Evolutionary conservation across 2,329 filamentous ascomycete genomes (phyloP).

Genomic region (Pseudopithomyces chartarum): DNA sequence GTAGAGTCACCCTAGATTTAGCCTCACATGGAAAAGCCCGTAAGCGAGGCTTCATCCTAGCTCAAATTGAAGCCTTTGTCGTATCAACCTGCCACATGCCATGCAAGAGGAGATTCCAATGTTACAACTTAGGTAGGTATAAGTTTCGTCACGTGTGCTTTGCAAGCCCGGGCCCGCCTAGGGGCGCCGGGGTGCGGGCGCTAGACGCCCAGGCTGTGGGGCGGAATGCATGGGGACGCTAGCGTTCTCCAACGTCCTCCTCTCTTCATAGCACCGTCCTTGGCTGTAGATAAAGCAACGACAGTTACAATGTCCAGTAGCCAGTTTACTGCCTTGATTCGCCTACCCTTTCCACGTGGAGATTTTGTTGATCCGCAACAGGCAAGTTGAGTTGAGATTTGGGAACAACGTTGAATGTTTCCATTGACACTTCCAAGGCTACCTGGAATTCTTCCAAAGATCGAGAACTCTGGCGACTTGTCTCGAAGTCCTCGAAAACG

Average conservation of each 20-base stretch:
- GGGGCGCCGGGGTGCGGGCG: too few species aligned
- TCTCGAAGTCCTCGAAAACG: conserved; percentile 79
- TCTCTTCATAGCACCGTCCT: not conserved
- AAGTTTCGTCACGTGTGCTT: too few species aligned
- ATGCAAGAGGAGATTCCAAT: too few species aligned
- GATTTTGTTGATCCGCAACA: conserved; percentile 89
- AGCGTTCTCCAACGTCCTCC: not conserved
- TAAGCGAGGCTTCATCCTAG: not conserved
- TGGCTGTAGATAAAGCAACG: too few species aligned
- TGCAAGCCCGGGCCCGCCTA: too few species aligned
- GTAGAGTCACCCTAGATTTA: not conserved
- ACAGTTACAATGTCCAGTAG: conserved; percentile 26
- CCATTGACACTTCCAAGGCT: conserved; percentile 59
- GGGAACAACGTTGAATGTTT: not conserved
- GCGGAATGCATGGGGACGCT: not conserved
- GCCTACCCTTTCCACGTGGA: conserved; percentile 85
- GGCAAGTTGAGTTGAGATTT: conserved; percentile 56
- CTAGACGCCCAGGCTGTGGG: not conserved
- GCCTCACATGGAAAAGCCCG: not conserved
- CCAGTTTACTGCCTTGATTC: conserved; percentile 76
- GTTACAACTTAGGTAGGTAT: too few species aligned
- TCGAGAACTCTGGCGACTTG: conserved; percentile 84
- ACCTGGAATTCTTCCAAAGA: conserved; percentile 90
- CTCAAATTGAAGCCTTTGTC: not conserved
- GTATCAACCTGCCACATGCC: not conserved